phyloP scores from a whole-genome alignment of 192 early-diverging fungal genomes.

The Coemansia guatemalensis region DNA sequence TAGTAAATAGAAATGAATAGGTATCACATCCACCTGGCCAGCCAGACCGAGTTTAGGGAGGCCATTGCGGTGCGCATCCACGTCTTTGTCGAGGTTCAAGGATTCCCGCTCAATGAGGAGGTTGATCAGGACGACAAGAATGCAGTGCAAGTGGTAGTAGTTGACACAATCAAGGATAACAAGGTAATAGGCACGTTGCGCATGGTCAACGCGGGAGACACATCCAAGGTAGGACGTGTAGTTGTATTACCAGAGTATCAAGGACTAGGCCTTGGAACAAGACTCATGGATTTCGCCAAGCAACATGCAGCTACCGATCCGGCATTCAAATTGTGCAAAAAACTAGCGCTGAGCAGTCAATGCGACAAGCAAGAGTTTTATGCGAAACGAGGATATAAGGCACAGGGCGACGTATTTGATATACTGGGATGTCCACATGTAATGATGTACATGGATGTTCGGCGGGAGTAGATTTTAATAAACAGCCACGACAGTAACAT shows the following conservation, averaged over 20 bases:
- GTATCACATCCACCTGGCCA: constrained; percentile 28
- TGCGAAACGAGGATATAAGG: constrained; percentile 32
- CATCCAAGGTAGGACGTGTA: constrained; percentile 37
- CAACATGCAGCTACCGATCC: constrained; percentile 4
- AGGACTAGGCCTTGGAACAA: constrained; percentile 31
- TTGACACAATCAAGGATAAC: not conserved
- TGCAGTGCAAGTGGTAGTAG: constrained; percentile 30
- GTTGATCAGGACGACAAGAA: constrained; percentile 23
- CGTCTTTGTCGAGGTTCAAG: constrained; percentile 46
- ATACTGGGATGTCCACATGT: constrained; percentile 37
- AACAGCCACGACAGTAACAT: too few species aligned
- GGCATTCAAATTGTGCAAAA: not conserved
- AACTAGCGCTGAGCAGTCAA: constrained; percentile 35
- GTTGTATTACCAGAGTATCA: constrained; percentile 44
- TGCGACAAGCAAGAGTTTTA: constrained; percentile 40
- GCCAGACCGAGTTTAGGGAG: constrained; percentile 13
- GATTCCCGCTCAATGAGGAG: constrained; percentile 32
- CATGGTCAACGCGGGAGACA: constrained; percentile 10
- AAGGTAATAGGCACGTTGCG: constrained; percentile 38
- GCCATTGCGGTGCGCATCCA: constrained; percentile 27
- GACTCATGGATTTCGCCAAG: constrained; percentile 21
- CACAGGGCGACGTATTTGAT: constrained; percentile 33
- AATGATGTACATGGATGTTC: constrained; percentile 36
- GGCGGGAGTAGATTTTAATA: not conserved
- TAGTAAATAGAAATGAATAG: not conserved